Evolutionary conservation across 2,329 filamentous ascomycete species (phyloP).

Genomic region (Phyllosticta paracitricarpa): DNA sequence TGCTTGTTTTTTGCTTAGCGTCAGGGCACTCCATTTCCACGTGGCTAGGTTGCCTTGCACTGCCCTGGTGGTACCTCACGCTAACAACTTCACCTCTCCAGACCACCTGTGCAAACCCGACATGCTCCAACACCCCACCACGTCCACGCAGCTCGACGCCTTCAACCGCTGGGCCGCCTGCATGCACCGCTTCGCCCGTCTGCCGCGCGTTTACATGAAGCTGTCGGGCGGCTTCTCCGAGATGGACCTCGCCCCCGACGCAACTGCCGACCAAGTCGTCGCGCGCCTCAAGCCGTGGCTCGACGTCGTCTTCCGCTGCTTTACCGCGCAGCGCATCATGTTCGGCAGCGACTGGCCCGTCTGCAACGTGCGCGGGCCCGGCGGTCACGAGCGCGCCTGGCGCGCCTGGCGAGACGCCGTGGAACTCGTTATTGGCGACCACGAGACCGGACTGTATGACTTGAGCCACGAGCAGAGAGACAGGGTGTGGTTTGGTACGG

Average conservation of each 20-base stretch:
- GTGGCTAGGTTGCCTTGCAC: not conserved
- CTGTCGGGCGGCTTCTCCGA: constrained; percentile 81
- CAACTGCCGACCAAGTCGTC: constrained; percentile 48
- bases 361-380: constrained; percentile 58
- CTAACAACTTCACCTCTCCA: constrained; percentile 25
- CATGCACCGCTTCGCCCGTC: constrained; percentile 57
- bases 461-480: constrained; percentile 52
- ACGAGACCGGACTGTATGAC: constrained; percentile 15
- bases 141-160: constrained; percentile 35
- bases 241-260: constrained; percentile 41
- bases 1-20: not conserved
- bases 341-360: constrained; percentile 94
- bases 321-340: constrained; percentile 65
- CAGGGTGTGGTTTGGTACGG: constrained; percentile 64
- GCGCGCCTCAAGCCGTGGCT: constrained; percentile 60
- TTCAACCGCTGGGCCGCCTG: constrained; percentile 61
- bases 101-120: constrained; percentile 89
- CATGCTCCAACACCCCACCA: constrained; percentile 45
- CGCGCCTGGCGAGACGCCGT: constrained; percentile 61
- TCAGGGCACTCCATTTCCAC: too few species aligned
- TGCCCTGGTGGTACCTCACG: not conserved
- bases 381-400: constrained; percentile 52
- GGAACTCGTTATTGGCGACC: constrained; percentile 40
- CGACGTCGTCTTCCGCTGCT: constrained; percentile 59
- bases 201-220: constrained; percentile 71